A percentile compares a stretch with the other conserved stretches of the same genome.
Evolutionary conservation across 495 filamentous ascomycete genomes (phyloP).

Genomic region (Trichoderma gamsii): DNA sequence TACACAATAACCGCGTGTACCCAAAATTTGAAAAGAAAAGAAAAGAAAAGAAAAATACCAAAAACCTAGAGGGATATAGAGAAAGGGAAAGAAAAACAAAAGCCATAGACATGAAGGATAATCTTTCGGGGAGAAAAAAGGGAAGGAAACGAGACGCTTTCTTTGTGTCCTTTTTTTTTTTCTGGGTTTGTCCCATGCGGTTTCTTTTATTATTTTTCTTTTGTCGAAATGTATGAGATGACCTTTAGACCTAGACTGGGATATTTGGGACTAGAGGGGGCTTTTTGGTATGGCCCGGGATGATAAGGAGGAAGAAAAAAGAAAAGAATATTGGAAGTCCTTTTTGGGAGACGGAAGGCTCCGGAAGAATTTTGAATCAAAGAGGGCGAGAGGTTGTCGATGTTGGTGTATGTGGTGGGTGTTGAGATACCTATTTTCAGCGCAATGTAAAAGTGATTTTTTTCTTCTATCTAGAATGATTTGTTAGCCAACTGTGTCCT

Average conservation of each 20-base stretch:
- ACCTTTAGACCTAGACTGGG: slow-evolving; percentile 1
- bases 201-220: neutral
- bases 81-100: neutral
- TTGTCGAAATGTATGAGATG: slow-evolving; percentile 7
- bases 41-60: neutral
- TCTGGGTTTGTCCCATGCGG: neutral
- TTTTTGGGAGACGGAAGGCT: neutral
- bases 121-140: neutral
- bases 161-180: neutral
- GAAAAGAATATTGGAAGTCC: neutral
- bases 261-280: neutral
- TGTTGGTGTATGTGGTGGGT: neutral
- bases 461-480: neutral
- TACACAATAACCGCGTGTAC: neutral
- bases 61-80: neutral
- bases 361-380: neutral
- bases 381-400: neutral
- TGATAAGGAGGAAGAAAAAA: slow-evolving; percentile 4
- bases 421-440: slow-evolving; percentile 13
- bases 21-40: neutral
- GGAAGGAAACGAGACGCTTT: neutral
- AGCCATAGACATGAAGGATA: neutral
- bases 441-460: neutral
- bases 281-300: neutral
- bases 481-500: neutral